Evolutionary conservation across 1,284 basidiomycete species (phyloP), one percentile per base, ranked within the genome.

Genomic region (Tausonia pullulans): DNA sequence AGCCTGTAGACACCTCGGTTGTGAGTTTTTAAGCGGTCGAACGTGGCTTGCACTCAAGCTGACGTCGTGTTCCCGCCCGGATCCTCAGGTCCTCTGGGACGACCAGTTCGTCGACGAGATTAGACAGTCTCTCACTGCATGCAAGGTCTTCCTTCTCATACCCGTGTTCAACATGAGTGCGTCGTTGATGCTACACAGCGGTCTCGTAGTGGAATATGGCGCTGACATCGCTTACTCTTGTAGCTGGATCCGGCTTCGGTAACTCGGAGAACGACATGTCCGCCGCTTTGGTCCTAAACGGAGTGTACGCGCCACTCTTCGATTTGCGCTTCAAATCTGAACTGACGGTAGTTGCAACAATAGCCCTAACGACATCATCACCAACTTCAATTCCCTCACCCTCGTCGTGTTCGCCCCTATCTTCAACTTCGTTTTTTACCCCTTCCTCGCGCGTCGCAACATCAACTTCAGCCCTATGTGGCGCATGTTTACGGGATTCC

Each of bases 81-180:
- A 45, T 5, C 43, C 57, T 7, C 48, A 52, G 13, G 27, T 46
- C 8, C 16, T 6, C 43, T 64, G 48, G 48, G 79, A 80, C 70
- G 79, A 80, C 69, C 67, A 70, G 57, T 81, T 79, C 69, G 77
- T 80, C 41, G 76, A 78, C 58, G 79, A 80, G 70, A 72, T 81
- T 65, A 72, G 70, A 61, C 74, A 76, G 67, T 75, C 76, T 2
- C 69, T 78, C 70, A 73, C 73, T 58, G 79, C 79, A 14, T 79
- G 78, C 69, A 72, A 71, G 44, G 76, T 80, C 40, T 81, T 79
- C 72, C 67, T 74, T 58, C 71, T 78, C 62, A 76, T 78, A 67
- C 78, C 78, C 10, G 72, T 79, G 68, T 80, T 79, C 74, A 74
- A 73, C 69, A 71, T 80, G 53, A 27, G 27, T 27, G 27, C 27